Percentiles rank a stretch among this genome's conserved stretches.
phyloP scores from a whole-genome alignment of 1,139 yeast genomes.

The Torulaspora globosa region DNA sequence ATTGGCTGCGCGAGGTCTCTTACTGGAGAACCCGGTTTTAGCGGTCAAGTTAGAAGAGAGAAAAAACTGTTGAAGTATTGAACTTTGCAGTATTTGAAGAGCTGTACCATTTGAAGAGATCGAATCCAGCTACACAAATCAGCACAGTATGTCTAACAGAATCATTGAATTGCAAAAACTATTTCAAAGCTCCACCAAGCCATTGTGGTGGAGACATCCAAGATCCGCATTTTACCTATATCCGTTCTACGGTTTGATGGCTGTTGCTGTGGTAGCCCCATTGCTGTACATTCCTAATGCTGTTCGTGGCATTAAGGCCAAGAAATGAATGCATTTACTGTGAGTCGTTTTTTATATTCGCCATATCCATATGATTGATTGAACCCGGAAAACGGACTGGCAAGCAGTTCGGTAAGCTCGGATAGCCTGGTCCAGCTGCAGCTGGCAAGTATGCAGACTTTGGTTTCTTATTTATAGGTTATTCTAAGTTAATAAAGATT shows the following conservation, averaged over 20 bases:
- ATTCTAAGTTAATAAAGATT: constrained; percentile 4
- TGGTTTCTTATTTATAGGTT: constrained; percentile 6
- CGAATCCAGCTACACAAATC: neutral
- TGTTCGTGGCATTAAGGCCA: constrained; percentile 61
- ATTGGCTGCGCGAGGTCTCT: constrained; percentile 9
- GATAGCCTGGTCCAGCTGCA: neutral
- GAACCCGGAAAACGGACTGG: constrained; percentile 2
- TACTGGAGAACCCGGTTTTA: constrained; percentile 9
- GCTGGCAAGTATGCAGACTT: constrained; percentile 4
- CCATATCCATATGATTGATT: neutral
- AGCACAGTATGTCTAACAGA: constrained; percentile 47
- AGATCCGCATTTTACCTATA: constrained; percentile 77
- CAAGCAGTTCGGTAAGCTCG: neutral
- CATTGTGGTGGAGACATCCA: constrained; percentile 72
- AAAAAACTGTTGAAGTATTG: constrained; percentile 2
- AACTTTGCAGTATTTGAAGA: neutral
- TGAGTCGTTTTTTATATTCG: constrained; percentile 10
- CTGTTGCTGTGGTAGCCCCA: constrained; percentile 67
- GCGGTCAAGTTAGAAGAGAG: constrained; percentile 5
- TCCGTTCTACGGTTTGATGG: constrained; percentile 86
- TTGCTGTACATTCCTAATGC: constrained; percentile 79
- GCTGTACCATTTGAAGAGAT: neutral
- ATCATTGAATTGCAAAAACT: constrained; percentile 71
- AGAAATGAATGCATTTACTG: constrained; percentile 21
- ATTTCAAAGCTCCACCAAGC: constrained; percentile 67